Base-by-base conservation (phyloP, 345 rosid species). In the Acer saccharum region DNA sequence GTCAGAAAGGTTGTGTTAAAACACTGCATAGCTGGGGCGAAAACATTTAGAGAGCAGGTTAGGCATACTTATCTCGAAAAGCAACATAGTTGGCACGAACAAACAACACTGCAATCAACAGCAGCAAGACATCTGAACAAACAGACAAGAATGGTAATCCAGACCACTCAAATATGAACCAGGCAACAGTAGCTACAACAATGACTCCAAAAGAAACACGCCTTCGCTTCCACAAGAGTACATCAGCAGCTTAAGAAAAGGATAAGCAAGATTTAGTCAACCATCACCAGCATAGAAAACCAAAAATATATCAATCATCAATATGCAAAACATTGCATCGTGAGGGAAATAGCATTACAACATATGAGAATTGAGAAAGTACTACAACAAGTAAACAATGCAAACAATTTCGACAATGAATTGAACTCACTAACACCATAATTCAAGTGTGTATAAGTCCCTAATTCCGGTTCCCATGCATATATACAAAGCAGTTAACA, bases 71-170 rank as follows among this genome's bases (percentile, higher is more conserved):
- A 79, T 91, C 87, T 73, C 88, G 82, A 71, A 75, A 83, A 78
- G 85, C 88, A 82, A 91, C 91, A 86, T 77, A 78, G 65, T 88
- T 93, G 78, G 96, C 90, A 65, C 74, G 84, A 54, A 89, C 17
- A 63, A 89, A 95, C 75, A 90, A 72, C 68, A 87, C 10, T 4
- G 91, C 84, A 58, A 91, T 86, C 79, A 86, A 80, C 58, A 91
- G 80, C 69, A 95, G 87, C 85, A 93, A 84, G 75, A 93, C 88
- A 80, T 95, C 94, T 8, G 99, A 89, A 75, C 94, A 91, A 72
- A 95, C 75, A 32, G 97, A 88, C 78, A 96, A 84, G 90, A 91
- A 89, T 9, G 97, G 88, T 65, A 96, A 85, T 23, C 94, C 94
- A 20, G 99, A 90, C 62, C 83, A 79, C 88, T 92, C 98, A 77